Conservation (phyloP, 2,329 filamentous ascomycete species). For the Passalora sequoiae region DNA sequence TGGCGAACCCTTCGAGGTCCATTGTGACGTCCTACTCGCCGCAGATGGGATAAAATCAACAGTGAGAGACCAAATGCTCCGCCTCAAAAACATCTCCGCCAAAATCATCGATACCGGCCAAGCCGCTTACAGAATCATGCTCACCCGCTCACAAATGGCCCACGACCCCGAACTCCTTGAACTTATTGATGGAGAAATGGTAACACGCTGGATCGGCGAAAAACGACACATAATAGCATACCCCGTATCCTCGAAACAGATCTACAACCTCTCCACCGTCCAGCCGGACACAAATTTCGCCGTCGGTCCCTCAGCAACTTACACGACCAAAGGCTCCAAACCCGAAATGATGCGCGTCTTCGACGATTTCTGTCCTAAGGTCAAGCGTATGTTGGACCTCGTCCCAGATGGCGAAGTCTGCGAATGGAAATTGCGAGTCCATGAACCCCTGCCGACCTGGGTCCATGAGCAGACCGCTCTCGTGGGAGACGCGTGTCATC, state of each 20-base stretch:
- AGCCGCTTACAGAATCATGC: constrained; percentile 74
- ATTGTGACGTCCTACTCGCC: constrained; percentile 45
- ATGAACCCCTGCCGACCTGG: constrained; percentile 60
- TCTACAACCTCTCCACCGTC: constrained; percentile 62
- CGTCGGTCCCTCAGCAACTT: constrained; percentile 54
- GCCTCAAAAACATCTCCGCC: constrained; percentile 47
- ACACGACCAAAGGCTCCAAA: constrained; percentile 59
- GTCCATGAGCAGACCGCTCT: constrained; percentile 50
- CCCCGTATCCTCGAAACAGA: constrained; percentile 61
- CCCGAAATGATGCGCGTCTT: constrained; percentile 57
- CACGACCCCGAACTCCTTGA: constrained; percentile 61
- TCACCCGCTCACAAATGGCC: constrained; percentile 62
- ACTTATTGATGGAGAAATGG: constrained; percentile 62
- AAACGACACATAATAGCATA: constrained; percentile 74
- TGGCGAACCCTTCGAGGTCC: constrained; percentile 48
- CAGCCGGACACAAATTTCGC: constrained; percentile 59
- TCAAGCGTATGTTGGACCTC: constrained; percentile 56
- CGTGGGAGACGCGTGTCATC: constrained; percentile 58
- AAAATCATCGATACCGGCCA: constrained; percentile 65
- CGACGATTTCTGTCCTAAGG: constrained; percentile 55
- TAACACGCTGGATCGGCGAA: constrained; percentile 71
- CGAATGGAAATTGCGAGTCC: constrained; percentile 61
- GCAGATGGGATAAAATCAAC: constrained; percentile 48
- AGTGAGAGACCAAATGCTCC: constrained; percentile 50
- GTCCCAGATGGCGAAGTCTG: constrained; percentile 61